Conservation (phyloP, 2,329 filamentous ascomycete species). For the Diaporthe nobilis region DNA sequence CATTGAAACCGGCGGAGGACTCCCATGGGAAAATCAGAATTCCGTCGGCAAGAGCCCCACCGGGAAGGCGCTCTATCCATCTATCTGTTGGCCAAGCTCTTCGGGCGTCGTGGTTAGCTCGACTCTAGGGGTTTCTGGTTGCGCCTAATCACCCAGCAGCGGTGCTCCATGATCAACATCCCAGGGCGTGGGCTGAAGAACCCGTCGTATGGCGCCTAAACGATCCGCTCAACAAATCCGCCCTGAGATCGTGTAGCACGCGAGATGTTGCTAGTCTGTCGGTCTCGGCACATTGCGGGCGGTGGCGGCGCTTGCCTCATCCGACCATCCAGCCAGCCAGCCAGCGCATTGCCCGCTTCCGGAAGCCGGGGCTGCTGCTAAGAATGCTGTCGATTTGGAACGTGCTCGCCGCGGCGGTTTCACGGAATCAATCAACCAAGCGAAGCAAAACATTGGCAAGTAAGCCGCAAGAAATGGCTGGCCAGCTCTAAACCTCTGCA, state of each 20-base stretch:
- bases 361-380: constrained; percentile 22
- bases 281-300: not conserved
- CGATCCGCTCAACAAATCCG: constrained; percentile 4
- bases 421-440: constrained; percentile 16
- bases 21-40: constrained; percentile 33
- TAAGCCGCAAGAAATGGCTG: not conserved
- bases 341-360: constrained; percentile 9
- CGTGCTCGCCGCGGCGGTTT: constrained; percentile 14
- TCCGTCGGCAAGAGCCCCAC: constrained; percentile 17
- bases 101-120: constrained; percentile 25
- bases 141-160: constrained; percentile 14
- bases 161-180: constrained; percentile 19
- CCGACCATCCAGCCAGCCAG: constrained; percentile 23
- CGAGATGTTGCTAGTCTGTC: constrained; percentile 20
- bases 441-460: not conserved
- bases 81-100: constrained; percentile 31
- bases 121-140: constrained; percentile 12
- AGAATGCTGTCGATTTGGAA: constrained; percentile 23
- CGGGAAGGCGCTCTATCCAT: not conserved
- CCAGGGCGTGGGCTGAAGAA: constrained; percentile 7
- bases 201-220: not conserved
- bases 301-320: constrained; percentile 17
- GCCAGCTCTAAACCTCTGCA: constrained; percentile 2
- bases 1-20: constrained; percentile 8
- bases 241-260: constrained; percentile 12